Evolutionary conservation across 148 eudicot species (phyloP), one percentile per base, ranked within the genome.

Genomic region (Linanthus parryae): DNA sequence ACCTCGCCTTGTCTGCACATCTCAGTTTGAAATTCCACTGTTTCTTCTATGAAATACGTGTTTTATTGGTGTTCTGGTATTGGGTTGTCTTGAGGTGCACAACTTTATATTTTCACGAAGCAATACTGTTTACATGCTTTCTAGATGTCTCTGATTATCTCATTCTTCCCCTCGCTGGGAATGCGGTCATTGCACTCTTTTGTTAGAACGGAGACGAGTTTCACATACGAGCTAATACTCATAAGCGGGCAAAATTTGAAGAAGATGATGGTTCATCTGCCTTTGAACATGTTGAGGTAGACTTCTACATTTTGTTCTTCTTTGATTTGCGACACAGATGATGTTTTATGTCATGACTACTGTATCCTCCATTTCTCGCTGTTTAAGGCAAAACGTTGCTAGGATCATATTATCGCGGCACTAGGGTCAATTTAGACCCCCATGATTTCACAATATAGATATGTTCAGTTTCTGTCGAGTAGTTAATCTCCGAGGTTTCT

Each of bases 141-240:
- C 15, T 36, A 33, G 38, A 16, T 28, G 26, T 11, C 7, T 15
- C 38, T 27, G 5, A 40, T 31, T 37, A 48, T 39, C 24, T 5
- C 19, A 17, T 18, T 21, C 44, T n/a, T 54, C 15, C 15, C 34
- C 7, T 18, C 30, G 57, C 33, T 31, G 20, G 50, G n/a, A 16
- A 13, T 7, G 15, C 14, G 28, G 35, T 51, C 5, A 37, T 25
- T 35, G 7, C 55, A 9, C 22, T 67, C 23, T 49, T 48, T 48
- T 68, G 62, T 30, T 62, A 94, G 99, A 84, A 72, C 65, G 99
- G 85, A 44, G 85, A 75, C 15, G 91, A 71, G 10, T 94, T 67
- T 68, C 91, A 88, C 54, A 88, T 94, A 65, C 91, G 75, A 76
- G 96, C 99, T 17, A 94, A 88, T 67, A 84, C 81, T 78, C 81